phyloP scores from a whole-genome alignment of 2,329 filamentous ascomycete species.

The Tetracladium maxilliforme region DNA sequence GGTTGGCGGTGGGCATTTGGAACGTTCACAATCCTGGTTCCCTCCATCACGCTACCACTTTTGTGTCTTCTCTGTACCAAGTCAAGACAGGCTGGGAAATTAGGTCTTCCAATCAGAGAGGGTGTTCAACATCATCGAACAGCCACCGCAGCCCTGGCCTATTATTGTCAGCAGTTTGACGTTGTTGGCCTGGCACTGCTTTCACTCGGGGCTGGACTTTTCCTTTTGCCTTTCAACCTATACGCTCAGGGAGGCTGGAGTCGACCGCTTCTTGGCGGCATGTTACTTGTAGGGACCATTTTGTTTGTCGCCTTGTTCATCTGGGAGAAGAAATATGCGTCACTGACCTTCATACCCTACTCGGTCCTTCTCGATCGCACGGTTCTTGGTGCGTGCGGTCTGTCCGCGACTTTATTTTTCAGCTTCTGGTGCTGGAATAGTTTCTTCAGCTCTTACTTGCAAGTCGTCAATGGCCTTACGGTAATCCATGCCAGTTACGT shows the following conservation, averaged over 20 bases:
- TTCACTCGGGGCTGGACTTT: constrained; percentile 41
- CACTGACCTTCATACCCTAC: neutral
- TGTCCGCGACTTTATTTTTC: neutral
- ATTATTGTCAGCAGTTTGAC: constrained; percentile 50
- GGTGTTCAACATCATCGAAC: constrained; percentile 26
- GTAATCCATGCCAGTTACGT: constrained; percentile 15
- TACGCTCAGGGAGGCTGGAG: constrained; percentile 13
- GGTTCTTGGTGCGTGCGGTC: neutral
- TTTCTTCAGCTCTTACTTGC: constrained; percentile 25
- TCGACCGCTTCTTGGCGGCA: too few relatives aligned
- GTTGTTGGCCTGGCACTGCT: constrained; percentile 45
- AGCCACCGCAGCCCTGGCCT: constrained; percentile 25
- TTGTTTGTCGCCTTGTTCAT: neutral
- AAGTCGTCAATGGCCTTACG: constrained; percentile 18
- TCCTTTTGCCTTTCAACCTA: constrained; percentile 57
- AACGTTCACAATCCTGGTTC: constrained; percentile 47
- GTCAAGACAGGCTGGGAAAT: constrained; percentile 40
- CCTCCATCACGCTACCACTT: constrained; percentile 42
- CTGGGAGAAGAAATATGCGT: neutral
- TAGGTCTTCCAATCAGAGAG: constrained; percentile 32
- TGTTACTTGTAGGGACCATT: too few relatives aligned
- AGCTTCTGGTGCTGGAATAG: constrained; percentile 15
- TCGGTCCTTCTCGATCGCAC: neutral
- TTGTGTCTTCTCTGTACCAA: constrained; percentile 40
- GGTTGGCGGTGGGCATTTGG: constrained; percentile 58